Base-by-base conservation (phyloP, 2,329 filamentous ascomycete genomes). In the Pleurostoma richardsiae region DNA sequence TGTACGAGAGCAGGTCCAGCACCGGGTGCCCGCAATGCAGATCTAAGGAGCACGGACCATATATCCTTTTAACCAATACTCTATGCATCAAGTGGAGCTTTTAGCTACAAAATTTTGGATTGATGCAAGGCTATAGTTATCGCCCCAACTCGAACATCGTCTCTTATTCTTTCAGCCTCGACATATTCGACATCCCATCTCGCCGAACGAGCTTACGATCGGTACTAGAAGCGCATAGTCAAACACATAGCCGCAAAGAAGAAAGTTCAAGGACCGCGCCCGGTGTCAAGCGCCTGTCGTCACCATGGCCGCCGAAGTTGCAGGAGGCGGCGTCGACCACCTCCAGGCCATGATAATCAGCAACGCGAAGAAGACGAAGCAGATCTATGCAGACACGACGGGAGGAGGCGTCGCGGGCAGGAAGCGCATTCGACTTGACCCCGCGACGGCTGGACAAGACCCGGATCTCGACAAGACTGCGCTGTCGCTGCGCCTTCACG, bases 401-500 rank as follows among this genome's bases (percentile, higher is more conserved):
- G 48, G 50, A 11, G 48, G 50, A 11, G 33, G 33, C 8, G 33
- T 7, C 46, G 45, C 36, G 33, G 49, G 19, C 42, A 58, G 47
- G 48, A 67, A 66, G 54, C 61, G 64, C 40, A 54, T 64, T 50
- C 61, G 60, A 33, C 58, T 67, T 30, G 63, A 65, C 39, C 62
- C 63, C 6, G 57, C 51, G 5, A 65, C 64, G 41, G 63, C 68
- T 4, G 65, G 71, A 47, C 19, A 19, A 19, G 67, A 70, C 42
- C 67, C 73, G 6, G 62, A 66, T 48, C 58, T 68, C 39, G 64
- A 63, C 45, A 62, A 66, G 50, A 55, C 72, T 41, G 69, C 71
- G 43, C 69, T 83, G 40, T 69, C 76, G 30, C 66, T 76, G 45
- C 80, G 85, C 42, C 82, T 88, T 60, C 75, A 76, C 45, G 74